phyloP scores from a whole-genome alignment of 1,284 basidiomycete genomes.

The Rhizoctonia solani region DNA sequence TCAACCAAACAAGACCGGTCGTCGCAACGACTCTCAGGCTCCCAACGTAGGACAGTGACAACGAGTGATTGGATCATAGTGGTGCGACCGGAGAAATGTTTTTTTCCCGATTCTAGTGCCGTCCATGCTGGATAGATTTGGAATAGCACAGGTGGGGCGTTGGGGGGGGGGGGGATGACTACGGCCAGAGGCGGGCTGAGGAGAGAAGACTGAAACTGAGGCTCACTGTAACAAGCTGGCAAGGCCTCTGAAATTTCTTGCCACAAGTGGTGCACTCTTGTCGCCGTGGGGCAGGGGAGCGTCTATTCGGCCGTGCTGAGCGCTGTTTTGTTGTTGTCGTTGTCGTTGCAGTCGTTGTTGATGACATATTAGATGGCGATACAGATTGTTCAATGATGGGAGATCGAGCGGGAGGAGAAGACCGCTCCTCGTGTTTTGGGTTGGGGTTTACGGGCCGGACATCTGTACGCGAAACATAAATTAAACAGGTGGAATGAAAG shows the following conservation, averaged over 20 bases:
- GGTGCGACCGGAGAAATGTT: too few species aligned
- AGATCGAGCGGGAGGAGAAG: too few species aligned
- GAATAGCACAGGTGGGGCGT: too few species aligned
- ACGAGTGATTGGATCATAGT: too few species aligned
- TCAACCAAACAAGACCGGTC: not conserved
- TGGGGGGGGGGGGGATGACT: not conserved
- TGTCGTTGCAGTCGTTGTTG: not conserved
- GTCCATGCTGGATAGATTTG: not conserved
- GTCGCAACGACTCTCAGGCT: not conserved
- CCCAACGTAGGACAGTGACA: too few species aligned
- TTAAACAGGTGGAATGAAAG: too few species aligned
- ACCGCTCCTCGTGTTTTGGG: too few species aligned
- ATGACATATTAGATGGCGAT: not conserved
- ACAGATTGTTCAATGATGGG: too few species aligned
- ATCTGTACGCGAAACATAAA: too few species aligned
- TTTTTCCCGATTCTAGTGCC: too few species aligned
- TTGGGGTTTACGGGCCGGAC: too few species aligned
- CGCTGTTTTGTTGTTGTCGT: not conserved
- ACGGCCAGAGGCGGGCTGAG: not conserved
- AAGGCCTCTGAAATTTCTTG: constrained; percentile 27
- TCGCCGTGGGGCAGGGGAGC: constrained; percentile 10
- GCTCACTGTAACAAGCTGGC: constrained; percentile 25
- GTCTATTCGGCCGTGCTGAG: constrained; percentile 5
- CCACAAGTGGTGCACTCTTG: constrained; percentile 26
- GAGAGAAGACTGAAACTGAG: not conserved